Conservation (phyloP, 2,329 filamentous ascomycete species). For the Polytolypa hystricis region DNA sequence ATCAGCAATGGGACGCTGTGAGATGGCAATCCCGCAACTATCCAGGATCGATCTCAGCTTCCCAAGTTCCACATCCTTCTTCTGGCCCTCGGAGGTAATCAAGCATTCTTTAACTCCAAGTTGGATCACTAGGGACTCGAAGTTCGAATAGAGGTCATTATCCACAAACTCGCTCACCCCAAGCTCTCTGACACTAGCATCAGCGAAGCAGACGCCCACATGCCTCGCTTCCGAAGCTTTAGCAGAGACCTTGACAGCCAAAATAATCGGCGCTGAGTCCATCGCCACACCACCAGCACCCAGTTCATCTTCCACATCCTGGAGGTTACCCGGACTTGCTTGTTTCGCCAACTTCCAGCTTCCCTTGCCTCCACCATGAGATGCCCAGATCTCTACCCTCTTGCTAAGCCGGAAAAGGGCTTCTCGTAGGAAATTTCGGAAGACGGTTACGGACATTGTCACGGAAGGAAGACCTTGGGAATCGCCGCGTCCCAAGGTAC, state of each 20-base stretch:
- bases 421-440: slow-evolving; percentile 88
- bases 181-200: slow-evolving; percentile 88
- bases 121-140: slow-evolving; percentile 92
- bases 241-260: slow-evolving; percentile 87
- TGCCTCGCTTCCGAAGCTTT: slow-evolving; percentile 73
- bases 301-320: slow-evolving; percentile 93
- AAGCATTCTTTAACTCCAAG: slow-evolving; percentile 90
- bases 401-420: slow-evolving; percentile 86
- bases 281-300: slow-evolving; percentile 54
- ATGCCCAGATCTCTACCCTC: slow-evolving; percentile 82
- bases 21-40: slow-evolving; percentile 81
- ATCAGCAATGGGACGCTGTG: slow-evolving; percentile 64
- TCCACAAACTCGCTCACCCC: slow-evolving; percentile 98
- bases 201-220: slow-evolving; percentile 93
- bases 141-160: slow-evolving; percentile 96
- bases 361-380: slow-evolving; percentile 57
- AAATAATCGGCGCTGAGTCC: slow-evolving; percentile 83
- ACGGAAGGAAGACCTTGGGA: slow-evolving; percentile 83
- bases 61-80: slow-evolving; percentile 76
- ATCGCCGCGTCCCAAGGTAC: slow-evolving; percentile 75
- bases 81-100: slow-evolving; percentile 63
- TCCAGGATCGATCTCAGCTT: slow-evolving; percentile 85
- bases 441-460: slow-evolving; percentile 90
- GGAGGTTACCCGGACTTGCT: slow-evolving; percentile 88
- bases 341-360: slow-evolving; percentile 89